Conservation (phyloP, 768 basidiomycete genomes). For the Boletus pseudopeckii region DNA sequence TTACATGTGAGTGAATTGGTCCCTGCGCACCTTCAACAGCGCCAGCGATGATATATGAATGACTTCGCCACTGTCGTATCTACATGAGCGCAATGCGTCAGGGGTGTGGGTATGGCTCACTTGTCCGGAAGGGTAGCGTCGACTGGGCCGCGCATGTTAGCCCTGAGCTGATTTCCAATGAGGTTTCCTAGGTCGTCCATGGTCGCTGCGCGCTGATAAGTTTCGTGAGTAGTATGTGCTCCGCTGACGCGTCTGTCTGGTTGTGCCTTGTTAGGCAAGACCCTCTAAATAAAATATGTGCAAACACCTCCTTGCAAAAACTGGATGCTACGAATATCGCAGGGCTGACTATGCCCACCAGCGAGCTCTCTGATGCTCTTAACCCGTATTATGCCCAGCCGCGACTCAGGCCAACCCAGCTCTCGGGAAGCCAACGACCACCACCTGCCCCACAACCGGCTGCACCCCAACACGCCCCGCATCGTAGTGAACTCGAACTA, state of each 20-base stretch:
- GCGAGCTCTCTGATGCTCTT: constrained; percentile 76
- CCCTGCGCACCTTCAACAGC: constrained; percentile 77
- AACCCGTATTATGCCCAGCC: constrained; percentile 60
- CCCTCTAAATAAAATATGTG: constrained; percentile 29
- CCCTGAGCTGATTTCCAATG: constrained; percentile 50
- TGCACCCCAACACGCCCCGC: constrained; percentile 45
- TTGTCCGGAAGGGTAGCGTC: constrained; percentile 72
- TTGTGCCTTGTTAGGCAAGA: constrained; percentile 21
- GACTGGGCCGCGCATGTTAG: constrained; percentile 36
- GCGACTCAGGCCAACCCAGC: constrained; percentile 30
- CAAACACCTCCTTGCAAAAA: constrained; percentile 21
- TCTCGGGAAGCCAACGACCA: constrained; percentile 16
- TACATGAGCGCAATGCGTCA: not conserved
- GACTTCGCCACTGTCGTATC: constrained; percentile 68
- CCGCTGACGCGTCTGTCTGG: constrained; percentile 40
- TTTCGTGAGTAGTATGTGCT: not conserved
- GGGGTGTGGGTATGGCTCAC: constrained; percentile 37
- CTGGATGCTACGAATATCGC: not conserved
- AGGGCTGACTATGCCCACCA: constrained; percentile 48
- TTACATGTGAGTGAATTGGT: not conserved
- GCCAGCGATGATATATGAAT: constrained; percentile 97
- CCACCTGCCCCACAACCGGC: constrained; percentile 28
- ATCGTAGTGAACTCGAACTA: constrained; percentile 63
- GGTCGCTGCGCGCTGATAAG: not conserved
- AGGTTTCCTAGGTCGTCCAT: constrained; percentile 50